Percentiles rank a stretch among this genome's conserved stretches.
These are phyloP conservation scores for Anacardium occidentale DNA, from an alignment of 345 rosid species.

Conservation along the genomic window DNA sequence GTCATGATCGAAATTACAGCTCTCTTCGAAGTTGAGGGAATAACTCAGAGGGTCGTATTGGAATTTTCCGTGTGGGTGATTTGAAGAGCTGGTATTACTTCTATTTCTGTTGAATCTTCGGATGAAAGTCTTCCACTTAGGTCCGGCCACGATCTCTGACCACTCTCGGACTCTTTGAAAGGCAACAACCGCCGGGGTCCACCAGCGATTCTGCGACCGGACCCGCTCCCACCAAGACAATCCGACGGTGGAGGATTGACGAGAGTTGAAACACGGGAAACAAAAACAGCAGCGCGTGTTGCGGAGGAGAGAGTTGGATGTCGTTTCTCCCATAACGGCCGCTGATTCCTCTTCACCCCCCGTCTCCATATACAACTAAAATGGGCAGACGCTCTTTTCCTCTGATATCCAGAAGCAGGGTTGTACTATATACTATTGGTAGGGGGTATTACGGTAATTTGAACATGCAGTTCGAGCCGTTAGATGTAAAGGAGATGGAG, in stretches of 20 bases:
- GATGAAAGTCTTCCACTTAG: conserved; percentile 93
- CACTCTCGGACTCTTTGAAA: conserved; percentile 68
- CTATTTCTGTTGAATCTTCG: conserved; percentile 70
- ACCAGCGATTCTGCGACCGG: conserved; percentile 42
- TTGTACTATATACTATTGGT: neutral
- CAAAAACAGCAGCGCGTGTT: conserved; percentile 53
- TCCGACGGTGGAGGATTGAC: conserved; percentile 36
- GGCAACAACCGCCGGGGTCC: conserved; percentile 51
- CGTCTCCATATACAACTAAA: no score
- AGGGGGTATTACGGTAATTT: conserved; percentile 17
- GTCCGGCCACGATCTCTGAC: conserved; percentile 98
- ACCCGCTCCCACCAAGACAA: conserved; percentile 57
- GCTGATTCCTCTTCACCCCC: no score
- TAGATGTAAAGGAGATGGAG: neutral
- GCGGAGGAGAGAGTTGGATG: conserved; percentile 25
- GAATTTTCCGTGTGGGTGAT: conserved; percentile 48
- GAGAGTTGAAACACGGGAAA: conserved; percentile 52
- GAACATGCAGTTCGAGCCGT: neutral
- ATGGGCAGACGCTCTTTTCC: neutral
- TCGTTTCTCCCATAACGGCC: neutral
- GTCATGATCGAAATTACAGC: conserved; percentile 39
- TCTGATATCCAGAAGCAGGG: neutral
- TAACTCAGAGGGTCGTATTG: conserved; percentile 90
- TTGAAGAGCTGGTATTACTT: conserved; percentile 15
- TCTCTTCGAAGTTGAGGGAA: conserved; percentile 82